Evolutionary conservation across 2,329 filamentous ascomycete genomes (phyloP).

Genomic region (Fusarium transvaalense): DNA sequence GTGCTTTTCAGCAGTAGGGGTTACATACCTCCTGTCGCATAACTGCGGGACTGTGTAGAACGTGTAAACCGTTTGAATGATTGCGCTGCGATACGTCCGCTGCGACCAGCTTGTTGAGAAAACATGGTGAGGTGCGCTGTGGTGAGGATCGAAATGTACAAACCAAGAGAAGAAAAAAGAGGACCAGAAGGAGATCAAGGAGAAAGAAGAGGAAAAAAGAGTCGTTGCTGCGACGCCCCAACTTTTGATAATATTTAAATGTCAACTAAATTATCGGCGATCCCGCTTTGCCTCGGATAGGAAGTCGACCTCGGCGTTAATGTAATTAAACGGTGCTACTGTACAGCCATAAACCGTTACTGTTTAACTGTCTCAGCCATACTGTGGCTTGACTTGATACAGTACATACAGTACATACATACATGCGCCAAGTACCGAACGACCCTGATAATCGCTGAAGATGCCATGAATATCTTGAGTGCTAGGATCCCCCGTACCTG

Average conservation of each 20-base stretch:
- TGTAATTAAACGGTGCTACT: conserved; percentile 33
- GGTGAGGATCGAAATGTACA: background rate
- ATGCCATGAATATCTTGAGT: conserved; percentile 1
- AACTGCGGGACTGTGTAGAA: conserved; percentile 42
- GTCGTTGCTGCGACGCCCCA: conserved; percentile 21
- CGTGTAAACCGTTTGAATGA: conserved; percentile 37
- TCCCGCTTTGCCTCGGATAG: conserved; percentile 45
- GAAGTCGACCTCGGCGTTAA: conserved; percentile 34
- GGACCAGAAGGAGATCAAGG: background rate
- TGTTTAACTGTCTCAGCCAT: conserved; percentile 1
- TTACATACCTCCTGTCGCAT: conserved; percentile 47
- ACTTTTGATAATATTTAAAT: conserved; percentile 34
- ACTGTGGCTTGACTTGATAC: conserved; percentile 6
- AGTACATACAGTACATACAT: background rate
- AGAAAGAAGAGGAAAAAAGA: background rate
- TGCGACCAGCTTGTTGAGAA: conserved; percentile 43
- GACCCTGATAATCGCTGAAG: conserved; percentile 12
- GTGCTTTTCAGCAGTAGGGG: conserved; percentile 1
- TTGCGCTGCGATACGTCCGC: conserved; percentile 45
- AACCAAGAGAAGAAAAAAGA: conserved; percentile 1
- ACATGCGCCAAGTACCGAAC: conserved; percentile 8
- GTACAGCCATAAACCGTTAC: background rate
- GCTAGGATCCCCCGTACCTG: conserved; percentile 27
- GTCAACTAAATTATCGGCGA: conserved; percentile 28
- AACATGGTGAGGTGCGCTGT: conserved; percentile 36